Evolutionary conservation across 805 yeast genomes (phyloP), one percentile per base, ranked within the genome.

Genomic region (Grigorovia yakushimaensis): DNA sequence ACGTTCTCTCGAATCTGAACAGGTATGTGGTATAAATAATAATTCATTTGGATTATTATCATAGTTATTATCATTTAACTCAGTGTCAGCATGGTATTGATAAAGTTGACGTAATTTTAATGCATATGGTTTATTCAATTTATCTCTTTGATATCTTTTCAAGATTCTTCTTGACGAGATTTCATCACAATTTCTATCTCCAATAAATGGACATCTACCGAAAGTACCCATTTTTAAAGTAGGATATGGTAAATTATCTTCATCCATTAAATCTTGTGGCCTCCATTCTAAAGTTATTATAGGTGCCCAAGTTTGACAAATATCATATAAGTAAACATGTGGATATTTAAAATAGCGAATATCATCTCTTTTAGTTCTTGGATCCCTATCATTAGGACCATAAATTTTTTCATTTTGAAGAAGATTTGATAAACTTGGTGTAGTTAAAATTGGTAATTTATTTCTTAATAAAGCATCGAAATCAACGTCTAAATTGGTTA

Each of bases 321-420:
- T 70, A 59, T 93, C 98, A 67, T 83, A 91, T 37, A 88, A 82
- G 53, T 83, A 81, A 23, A 88, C 69, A 64, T 81, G 88, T 6
- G 82, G 78, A 37, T 82, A 80, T 44, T 80, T 81, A 64, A 93
- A 86, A 62, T 85, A 85, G 59, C 82, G 81, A 57, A 84, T 77
- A 61, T 91, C 96, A 56, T 86, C 95, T 48, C 96, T 72, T 54
- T 76, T 80, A 2, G 94, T 93, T 51, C 73, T 76, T 11, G 94
- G 93, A 62, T 89, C 96, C 54, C 95, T 77, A 63, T 89, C 97
- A 36, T 83, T 76, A 0, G 95, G 84, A 11, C 96, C 97, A 61
- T 78, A 81, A 13, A 86, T 66, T 58, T 86, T 86, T 60, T 93
- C 98, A 59, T 87, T 88, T 52, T 81, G 80, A 56, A 91, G 73